Evolutionary conservation across 805 yeast genomes (phyloP), one percentile per base, ranked within the genome.

Genomic region (Wickerhamiella bombiphila): DNA sequence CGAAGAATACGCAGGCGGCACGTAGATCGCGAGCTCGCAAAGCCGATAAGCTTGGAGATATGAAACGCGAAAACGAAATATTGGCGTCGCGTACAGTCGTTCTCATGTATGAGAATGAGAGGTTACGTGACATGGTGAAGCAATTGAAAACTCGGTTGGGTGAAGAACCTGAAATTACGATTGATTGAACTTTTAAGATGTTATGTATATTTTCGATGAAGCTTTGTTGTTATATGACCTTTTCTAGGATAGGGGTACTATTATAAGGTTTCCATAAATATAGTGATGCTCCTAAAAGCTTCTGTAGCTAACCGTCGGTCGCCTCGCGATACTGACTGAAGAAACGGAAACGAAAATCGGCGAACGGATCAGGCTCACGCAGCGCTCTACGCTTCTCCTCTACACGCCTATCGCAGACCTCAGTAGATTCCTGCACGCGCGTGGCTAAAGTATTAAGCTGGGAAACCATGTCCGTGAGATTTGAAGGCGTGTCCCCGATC

Each of bases 1-100:
- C 33, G 8, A 30, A 30, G 33, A 30, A 30, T 30, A 30, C 33
- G 14, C 11, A 13, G 22, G 33, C 33, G 9, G 33, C 33, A 9
- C 33, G 33, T 7, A 20, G 33, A 8, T 30, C 33, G 22, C 5
- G 33, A 6, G 33, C 33, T 7, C 33, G 33, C 5, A 30, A 30
- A 17, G 33, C 33, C 9, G 33, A 30, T 17, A 30, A 30, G 22
- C 5, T 30, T 5, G 22, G 22, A 5, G 22, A 17, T 20, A n/a
- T 30, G 18, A 13, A 30, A n/a, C 33, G 33, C 20, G 33, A 30
- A 16, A 30, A 30, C 33, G 33, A 30, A 16, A 13, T 16, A 11
- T 22, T 30, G 20, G 33, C 33, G 5, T 13, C 16, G 33, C 33
- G 33, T 7, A 6, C 16, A 5, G 11, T 13, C 21, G 18, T 16